Evolutionary conservation across 257 asterid species (phyloP).

Genomic region (Capsicum rhomboideum): DNA sequence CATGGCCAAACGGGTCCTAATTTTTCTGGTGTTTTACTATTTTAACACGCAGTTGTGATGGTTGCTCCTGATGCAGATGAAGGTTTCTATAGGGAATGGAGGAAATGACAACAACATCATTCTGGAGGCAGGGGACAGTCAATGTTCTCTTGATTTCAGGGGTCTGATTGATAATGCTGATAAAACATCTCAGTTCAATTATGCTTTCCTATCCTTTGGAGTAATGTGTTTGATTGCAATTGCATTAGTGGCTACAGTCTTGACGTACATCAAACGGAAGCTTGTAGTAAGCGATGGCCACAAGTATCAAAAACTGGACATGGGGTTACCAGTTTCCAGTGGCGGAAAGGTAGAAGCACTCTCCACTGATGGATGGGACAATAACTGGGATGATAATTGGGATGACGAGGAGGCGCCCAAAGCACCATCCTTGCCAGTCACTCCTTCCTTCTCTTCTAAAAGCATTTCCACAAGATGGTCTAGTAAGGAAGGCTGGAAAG

Average conservation of each 20-base stretch:
- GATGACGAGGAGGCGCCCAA: constrained; percentile 79
- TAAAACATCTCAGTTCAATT: constrained; percentile 19
- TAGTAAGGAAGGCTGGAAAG: constrained; percentile 74
- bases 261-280: constrained; percentile 24
- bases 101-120: constrained; percentile 32
- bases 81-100: constrained; percentile 41
- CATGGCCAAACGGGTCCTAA: no score
- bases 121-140: constrained; percentile 46
- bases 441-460: constrained; percentile 53
- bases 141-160: constrained; percentile 54
- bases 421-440: constrained; percentile 44
- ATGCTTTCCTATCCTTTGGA: constrained; percentile 16
- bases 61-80: constrained; percentile 36
- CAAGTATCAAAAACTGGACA: constrained; percentile 55
- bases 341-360: constrained; percentile 21
- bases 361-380: constrained; percentile 66
- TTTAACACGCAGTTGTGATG: not conserved
- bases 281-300: constrained; percentile 22
- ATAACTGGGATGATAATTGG: constrained; percentile 78
- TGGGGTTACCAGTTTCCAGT: constrained; percentile 65
- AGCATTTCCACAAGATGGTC: constrained; percentile 47
- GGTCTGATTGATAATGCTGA: constrained; percentile 24
- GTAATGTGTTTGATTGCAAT: constrained; percentile 33
- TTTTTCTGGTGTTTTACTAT: not conserved
- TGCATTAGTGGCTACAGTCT: constrained; percentile 24